Evolutionary conservation across 225 moss, liverwort and hornwort genomes (phyloP), one percentile per base, ranked within the genome.

Genomic region (Anthoceros angustus): DNA sequence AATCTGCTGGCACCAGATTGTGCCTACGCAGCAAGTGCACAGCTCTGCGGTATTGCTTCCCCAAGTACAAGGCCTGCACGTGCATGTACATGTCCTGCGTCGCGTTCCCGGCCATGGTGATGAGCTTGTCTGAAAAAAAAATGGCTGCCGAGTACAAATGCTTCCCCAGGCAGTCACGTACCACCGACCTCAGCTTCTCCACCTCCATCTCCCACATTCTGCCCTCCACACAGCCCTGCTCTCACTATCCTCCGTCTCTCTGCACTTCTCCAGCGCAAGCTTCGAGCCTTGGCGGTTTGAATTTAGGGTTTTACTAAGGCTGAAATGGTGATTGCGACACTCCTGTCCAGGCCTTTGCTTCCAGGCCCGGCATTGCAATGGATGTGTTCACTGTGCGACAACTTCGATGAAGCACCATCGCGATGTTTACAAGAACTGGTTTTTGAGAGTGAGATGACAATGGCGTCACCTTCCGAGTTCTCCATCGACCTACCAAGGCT

Each of bases 61-160:
- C 98, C 70, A 92, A 83, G 61, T 82, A 99, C 46, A 99, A 77
- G 49, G 98, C 86, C 63, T 90, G 92, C 60, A 89, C 98, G 71
- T 98, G 98, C 98, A 98, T 89, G 66, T 92, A 98, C 69, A 92
- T 67, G 72, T 98, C 98, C 77, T 98, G 89, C 0, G 92, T 86
- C 14, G 87, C 84, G 74, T 87, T 84, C 14, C 92, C 92, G 0
- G 88, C 89, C 83, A 89, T 79, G 0, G 89, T 89, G 11, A 92
- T 84, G 68, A 98, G 84, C 77, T 98, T 98, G 64, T 98, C 92
- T 21, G 98, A 82, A 77, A 92, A 98, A 72, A 98, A 98, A 68
- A 92, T 98, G 64, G 89, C 92, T 23, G 98, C 89, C 3, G 98
- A 92, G 70, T 98, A 92, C 69, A 98, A 68, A 65, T 98, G 98